Evolutionary conservation across 768 basidiomycete species (phyloP), one percentile per base, ranked within the genome.

Genomic region (Pisolithus albus): DNA sequence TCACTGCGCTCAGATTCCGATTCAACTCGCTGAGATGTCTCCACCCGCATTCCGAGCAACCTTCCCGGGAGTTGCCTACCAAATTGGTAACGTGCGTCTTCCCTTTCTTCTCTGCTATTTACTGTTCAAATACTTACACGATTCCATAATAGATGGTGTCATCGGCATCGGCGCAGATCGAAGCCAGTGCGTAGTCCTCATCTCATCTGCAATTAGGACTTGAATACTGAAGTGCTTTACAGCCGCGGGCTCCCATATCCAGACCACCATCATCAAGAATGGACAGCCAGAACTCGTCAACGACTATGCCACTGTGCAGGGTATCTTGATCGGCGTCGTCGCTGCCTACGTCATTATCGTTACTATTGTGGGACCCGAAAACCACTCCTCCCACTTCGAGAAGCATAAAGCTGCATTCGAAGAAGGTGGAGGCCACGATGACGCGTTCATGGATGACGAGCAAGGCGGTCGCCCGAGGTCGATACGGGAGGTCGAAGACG

Each of bases 11-110:
- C 47, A 74, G 75, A 77, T 81, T 64, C 90, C 91, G 2, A 86
- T 92, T 59, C 86, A 85, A 65, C 74, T 94, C 19, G 76, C 82
- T 11, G 92, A 95, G 67, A 76, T 92, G 70, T 86, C 87, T 0
- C 92, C 92, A 2, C 86, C 89, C 4, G 91, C 88, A 0, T 94
- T 92, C 76, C 77, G 92, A 51, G 88, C 90, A 4, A 86, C 86
- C 1, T 92, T 91, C 75, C 86, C 87, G 37, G 91, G 91, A 52
- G 80, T 90, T 1, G 81, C 86, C 3, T 93, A 92, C 68, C 91
- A 92, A 59, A 58, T 92, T 23, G 88, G 91, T 40, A 91, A 88
- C 67, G 76, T 66, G 13, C 38, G 67, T 59, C 2, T 24, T 11
- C 6, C 23, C 36, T 7, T 42, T n/a, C 11, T 7, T 7, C 38